phyloP scores from a whole-genome alignment of 2,329 filamentous ascomycete genomes.

The Dactylonectria macrodidyma region DNA sequence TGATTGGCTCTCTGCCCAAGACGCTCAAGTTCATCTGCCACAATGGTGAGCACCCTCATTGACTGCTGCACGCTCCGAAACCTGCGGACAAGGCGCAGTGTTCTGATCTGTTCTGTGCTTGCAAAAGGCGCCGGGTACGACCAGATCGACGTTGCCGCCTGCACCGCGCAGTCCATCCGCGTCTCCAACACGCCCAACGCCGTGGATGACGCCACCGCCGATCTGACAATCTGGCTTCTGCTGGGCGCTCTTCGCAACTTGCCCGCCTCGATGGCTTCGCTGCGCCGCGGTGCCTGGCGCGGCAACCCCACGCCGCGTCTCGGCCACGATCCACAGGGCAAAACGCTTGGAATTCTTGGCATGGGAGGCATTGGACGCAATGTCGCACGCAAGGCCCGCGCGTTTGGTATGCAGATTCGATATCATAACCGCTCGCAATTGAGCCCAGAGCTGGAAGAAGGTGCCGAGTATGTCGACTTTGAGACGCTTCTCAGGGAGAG shows the following conservation, averaged over 20 bases:
- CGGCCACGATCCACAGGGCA: constrained; percentile 85
- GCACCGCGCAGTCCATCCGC: constrained; percentile 74
- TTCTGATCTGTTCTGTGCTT: constrained; percentile 2
- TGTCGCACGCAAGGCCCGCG: constrained; percentile 80
- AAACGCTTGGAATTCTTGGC: constrained; percentile 84
- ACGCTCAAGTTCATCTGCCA: constrained; percentile 72
- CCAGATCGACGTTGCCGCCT: constrained; percentile 81
- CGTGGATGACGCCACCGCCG: constrained; percentile 87
- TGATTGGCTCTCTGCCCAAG: constrained; percentile 72
- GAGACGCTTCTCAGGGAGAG: constrained; percentile 79
- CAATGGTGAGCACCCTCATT: constrained; percentile 64
- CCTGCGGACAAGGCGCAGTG: background rate
- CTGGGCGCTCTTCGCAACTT: constrained; percentile 85
- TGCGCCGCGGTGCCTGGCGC: constrained; percentile 79
- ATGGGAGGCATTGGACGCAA: constrained; percentile 91
- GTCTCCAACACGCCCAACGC: constrained; percentile 88
- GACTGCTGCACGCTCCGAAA: background rate
- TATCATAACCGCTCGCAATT: constrained; percentile 82
- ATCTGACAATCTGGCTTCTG: constrained; percentile 85
- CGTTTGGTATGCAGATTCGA: constrained; percentile 81
- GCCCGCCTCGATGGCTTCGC: constrained; percentile 73
- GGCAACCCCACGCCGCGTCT: constrained; percentile 70
- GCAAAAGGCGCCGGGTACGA: constrained; percentile 84
- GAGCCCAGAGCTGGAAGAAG: constrained; percentile 67
- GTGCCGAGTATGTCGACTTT: constrained; percentile 79